Base-by-base conservation (phyloP, 169 alveolate genomes). In the Neospora caninum region DNA sequence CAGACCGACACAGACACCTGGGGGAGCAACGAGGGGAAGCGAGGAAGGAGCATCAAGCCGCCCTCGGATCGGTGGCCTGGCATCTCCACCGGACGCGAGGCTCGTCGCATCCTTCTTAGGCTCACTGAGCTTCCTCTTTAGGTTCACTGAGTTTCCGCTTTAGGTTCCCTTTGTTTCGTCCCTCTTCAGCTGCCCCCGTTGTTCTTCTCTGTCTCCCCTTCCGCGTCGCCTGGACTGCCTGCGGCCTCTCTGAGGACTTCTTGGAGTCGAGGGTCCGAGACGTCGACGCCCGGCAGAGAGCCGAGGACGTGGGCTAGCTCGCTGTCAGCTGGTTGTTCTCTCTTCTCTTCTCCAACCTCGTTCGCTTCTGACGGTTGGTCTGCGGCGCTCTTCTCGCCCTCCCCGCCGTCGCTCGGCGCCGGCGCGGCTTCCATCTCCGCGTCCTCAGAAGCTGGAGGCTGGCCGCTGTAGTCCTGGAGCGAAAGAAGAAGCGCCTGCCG, bases 401-500 rank as follows among this genome's bases (percentile, higher is more conserved):
- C 31, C 92, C 38, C 92, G 80, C 13, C 80, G 27, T 10, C 80
- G 25, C 49, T 54, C 80, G 7, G 45, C 64, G 20, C 49, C 0
- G 53, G 88, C 7, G 45, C 80, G 45, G n/a, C 92, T 10, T 38
- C 49, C 80, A 16, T 7, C 49, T n/a, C 42, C 36, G n/a, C 80
- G 78, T 18, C 80, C 27, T 86, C 80, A 1, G 7, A 36, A 36
- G 34, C 54, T 45, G 69, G 78, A 20, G 82, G 67, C 86, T 41
- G 86, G 6, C 93, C 93, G 54, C 93, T 29, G 89, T 73, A 43
- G 53, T 86, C 95, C 41, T 92, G 93, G 45, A 92, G 84, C 0
- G 89, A 64, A 31, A 92, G 80, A 16, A 92, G 80, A 1, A 92
- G 58, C 39, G 95, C 95, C 80, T 83, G 93, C 0, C 95, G 91